Percentiles rank a stretch among this genome's conserved stretches.
Evolutionary conservation across 1,284 basidiomycete species (phyloP).

Genomic region (Ustilago nuda): DNA sequence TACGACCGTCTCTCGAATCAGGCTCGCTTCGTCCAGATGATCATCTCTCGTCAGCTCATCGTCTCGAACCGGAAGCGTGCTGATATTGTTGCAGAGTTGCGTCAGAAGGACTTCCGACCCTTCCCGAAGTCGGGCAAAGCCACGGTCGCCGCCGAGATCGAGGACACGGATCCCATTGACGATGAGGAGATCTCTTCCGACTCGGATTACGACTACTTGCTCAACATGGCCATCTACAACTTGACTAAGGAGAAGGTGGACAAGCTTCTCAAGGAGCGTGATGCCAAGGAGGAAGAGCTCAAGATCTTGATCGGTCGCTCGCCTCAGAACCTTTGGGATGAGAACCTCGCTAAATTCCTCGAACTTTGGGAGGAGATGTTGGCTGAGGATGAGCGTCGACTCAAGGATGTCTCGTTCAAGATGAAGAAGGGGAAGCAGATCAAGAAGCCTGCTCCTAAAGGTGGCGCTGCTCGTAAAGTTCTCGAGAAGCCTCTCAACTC

Average conservation of each 20-base stretch:
- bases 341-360: constrained; percentile 86
- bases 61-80: constrained; percentile 91
- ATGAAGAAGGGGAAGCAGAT: constrained; percentile 74
- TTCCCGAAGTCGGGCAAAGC: constrained; percentile 84
- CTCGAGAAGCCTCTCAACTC: constrained; percentile 72
- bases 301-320: constrained; percentile 81
- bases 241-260: constrained; percentile 95
- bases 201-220: constrained; percentile 91
- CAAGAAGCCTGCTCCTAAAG: constrained; percentile 76
- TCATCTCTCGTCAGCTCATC: constrained; percentile 86
- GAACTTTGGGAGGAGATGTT: constrained; percentile 81
- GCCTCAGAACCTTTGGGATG: constrained; percentile 89
- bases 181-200: constrained; percentile 73
- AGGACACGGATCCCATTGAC: constrained; percentile 72
- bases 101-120: constrained; percentile 82
- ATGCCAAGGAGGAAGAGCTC: constrained; percentile 85
- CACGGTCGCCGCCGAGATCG: constrained; percentile 75
- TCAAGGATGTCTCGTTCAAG: constrained; percentile 71
- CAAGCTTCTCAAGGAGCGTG: constrained; percentile 82
- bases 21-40: constrained; percentile 97
- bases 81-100: constrained; percentile 86
- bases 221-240: constrained; percentile 95
- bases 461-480: constrained; percentile 72
- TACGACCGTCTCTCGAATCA: constrained; percentile 93
- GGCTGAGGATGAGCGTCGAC: constrained; percentile 73